Percentiles rank a stretch among this genome's conserved stretches.
These are phyloP conservation scores for Colletotrichum acutatum DNA, from an alignment of 2,329 filamentous ascomycete genomes.

Conservation along the genomic window DNA sequence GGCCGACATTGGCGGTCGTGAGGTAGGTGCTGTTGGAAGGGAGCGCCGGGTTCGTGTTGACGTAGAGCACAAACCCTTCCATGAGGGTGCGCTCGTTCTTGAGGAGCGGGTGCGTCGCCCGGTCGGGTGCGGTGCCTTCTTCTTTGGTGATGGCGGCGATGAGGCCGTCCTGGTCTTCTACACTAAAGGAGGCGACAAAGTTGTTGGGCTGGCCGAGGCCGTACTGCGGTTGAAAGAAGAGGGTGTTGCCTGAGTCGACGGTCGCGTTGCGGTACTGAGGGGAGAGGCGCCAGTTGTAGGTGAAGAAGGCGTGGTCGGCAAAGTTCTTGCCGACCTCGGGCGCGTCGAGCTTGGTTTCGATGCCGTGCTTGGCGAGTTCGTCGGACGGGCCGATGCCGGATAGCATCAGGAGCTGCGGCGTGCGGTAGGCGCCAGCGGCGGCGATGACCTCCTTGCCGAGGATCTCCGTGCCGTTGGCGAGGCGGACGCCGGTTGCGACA, in stretches of 20 bases:
- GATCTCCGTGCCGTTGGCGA: slow-evolving; percentile 42
- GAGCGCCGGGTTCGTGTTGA: slow-evolving; percentile 26
- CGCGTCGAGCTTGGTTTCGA: slow-evolving; percentile 53
- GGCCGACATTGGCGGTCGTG: slow-evolving; percentile 36
- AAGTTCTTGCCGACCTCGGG: slow-evolving; percentile 63
- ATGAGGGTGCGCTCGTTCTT: slow-evolving; percentile 38
- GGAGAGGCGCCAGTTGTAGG: slow-evolving; percentile 46
- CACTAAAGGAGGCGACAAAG: slow-evolving; percentile 46
- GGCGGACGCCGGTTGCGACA: slow-evolving; percentile 42
- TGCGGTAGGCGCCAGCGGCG: slow-evolving; percentile 60
- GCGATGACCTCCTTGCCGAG: slow-evolving; percentile 50
- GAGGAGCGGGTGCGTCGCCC: slow-evolving; percentile 47
- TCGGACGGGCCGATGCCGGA: slow-evolving; percentile 61
- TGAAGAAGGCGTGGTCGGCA: slow-evolving; percentile 50
- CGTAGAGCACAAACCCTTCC: slow-evolving; percentile 38
- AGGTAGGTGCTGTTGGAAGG: slow-evolving; percentile 38
- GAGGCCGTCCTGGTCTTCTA: slow-evolving; percentile 42
- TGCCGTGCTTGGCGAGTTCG: slow-evolving; percentile 52
- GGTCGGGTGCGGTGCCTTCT: slow-evolving; percentile 44
- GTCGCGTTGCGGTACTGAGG: slow-evolving; percentile 46
- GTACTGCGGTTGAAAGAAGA: slow-evolving; percentile 47
- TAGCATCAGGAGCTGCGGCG: slow-evolving; percentile 62
- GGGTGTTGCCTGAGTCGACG: slow-evolving; percentile 46
- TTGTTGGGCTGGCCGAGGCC: slow-evolving; percentile 47
- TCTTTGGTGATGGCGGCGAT: slow-evolving; percentile 46